Evolutionary conservation across 192 early-diverging fungal species (phyloP).

Genomic region (Endogone sp.): DNA sequence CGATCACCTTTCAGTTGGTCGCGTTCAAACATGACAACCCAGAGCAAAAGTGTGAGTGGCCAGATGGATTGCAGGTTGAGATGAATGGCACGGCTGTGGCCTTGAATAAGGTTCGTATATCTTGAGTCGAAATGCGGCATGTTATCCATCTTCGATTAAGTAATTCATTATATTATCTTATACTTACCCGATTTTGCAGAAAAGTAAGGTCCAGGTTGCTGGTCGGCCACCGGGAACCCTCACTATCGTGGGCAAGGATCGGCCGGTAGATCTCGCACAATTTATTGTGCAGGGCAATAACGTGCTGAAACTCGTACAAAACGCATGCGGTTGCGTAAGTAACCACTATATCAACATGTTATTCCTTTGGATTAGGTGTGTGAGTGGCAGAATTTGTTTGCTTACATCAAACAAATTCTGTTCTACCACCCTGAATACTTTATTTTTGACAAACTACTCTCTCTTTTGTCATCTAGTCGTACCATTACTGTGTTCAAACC

Average conservation of each 20-base stretch:
- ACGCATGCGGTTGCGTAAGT: slow-evolving; percentile 14
- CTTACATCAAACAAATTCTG: no score
- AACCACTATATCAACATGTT: background rate
- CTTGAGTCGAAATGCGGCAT: no score
- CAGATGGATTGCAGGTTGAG: slow-evolving; percentile 4
- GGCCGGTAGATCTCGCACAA: slow-evolving; percentile 1
- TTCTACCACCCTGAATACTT: no score
- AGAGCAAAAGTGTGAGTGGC: slow-evolving; percentile 13
- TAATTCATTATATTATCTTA: background rate
- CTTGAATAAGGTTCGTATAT: background rate
- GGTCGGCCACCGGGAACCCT: slow-evolving; percentile 1
- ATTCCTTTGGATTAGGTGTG: no score
- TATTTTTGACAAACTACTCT: no score
- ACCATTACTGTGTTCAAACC: background rate
- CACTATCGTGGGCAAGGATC: slow-evolving; percentile 13
- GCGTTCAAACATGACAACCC: background rate
- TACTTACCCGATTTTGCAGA: background rate
- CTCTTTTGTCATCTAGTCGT: background rate
- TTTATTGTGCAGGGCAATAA: slow-evolving; percentile 4
- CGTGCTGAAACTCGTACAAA: slow-evolving; percentile 7
- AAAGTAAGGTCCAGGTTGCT: slow-evolving; percentile 11
- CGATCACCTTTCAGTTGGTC: slow-evolving; percentile 5
- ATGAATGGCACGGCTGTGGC: background rate
- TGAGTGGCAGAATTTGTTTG: no score
- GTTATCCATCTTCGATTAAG: background rate